Evolutionary conservation across 2,329 filamentous ascomycete genomes (phyloP).

Genomic region (Hypoxylon rubiginosum): DNA sequence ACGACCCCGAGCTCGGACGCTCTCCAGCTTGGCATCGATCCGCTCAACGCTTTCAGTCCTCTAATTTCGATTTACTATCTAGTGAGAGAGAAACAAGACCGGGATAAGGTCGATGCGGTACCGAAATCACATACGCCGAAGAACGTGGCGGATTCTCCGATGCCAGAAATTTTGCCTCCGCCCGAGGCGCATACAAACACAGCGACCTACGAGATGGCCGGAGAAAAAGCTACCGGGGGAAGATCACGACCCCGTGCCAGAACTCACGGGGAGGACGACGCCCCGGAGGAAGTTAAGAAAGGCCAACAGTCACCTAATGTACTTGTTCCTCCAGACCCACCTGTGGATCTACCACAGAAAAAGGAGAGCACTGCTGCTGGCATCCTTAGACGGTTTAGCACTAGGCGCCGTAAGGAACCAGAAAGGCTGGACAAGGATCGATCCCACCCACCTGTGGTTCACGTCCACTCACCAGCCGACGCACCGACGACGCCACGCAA

Average conservation of each 20-base stretch:
- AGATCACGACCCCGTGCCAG: constrained; percentile 86
- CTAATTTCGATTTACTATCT: constrained; percentile 95
- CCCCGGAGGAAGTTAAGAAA: constrained; percentile 78
- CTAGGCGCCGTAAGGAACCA: constrained; percentile 79
- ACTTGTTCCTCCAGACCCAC: constrained; percentile 66
- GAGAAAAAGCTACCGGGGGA: constrained; percentile 87
- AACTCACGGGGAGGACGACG: constrained; percentile 95
- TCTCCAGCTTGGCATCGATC: constrained; percentile 84
- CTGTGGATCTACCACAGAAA: constrained; percentile 73
- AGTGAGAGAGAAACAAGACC: constrained; percentile 92
- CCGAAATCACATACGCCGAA: constrained; percentile 52
- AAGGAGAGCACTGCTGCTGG: constrained; percentile 91
- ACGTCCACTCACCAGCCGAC: constrained; percentile 83
- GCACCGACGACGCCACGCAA: constrained; percentile 76
- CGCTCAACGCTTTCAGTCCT: constrained; percentile 92
- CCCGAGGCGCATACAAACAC: constrained; percentile 91
- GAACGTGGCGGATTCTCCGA: constrained; percentile 60
- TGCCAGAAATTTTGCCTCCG: constrained; percentile 84
- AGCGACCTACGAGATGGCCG: constrained; percentile 86
- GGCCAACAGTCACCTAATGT: constrained; percentile 66
- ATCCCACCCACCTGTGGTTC: constrained; percentile 79
- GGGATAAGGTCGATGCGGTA: constrained; percentile 68
- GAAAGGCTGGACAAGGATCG: constrained; percentile 73
- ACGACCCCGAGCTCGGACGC: constrained; percentile 87
- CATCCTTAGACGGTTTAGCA: constrained; percentile 90